phyloP scores from a whole-genome alignment of 2,329 filamentous ascomycete species.

The Pleurostoma richardsiae region DNA sequence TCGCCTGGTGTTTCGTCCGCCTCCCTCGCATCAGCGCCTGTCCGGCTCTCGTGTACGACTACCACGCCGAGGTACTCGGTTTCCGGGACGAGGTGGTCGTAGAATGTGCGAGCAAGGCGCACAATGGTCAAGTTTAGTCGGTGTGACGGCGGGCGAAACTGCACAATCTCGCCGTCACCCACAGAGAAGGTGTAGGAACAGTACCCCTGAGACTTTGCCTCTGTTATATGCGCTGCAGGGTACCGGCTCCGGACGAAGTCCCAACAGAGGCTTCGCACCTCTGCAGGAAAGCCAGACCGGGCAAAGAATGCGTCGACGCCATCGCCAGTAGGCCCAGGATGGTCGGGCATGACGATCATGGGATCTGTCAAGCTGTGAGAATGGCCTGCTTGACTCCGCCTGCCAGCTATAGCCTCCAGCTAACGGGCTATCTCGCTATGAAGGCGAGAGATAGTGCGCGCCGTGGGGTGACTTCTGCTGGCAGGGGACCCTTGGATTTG shows the following conservation, averaged over 20 bases:
- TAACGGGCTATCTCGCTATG: no score
- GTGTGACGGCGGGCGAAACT: constrained; percentile 41
- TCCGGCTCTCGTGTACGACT: background rate
- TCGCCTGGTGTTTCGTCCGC: no score
- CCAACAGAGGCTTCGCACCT: constrained; percentile 1
- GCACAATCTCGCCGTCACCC: constrained; percentile 31
- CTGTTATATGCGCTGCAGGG: constrained; percentile 19
- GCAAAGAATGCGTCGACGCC: constrained; percentile 6
- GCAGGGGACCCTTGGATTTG: no score
- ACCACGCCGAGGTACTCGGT: constrained; percentile 31
- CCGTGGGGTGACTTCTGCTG: no score
- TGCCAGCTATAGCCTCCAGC: no score
- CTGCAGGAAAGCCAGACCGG: constrained; percentile 2
- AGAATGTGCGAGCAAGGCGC: constrained; percentile 29
- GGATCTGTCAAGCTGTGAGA: no score
- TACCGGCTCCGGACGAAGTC: constrained; percentile 25
- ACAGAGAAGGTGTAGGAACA: constrained; percentile 46
- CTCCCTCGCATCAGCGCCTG: no score
- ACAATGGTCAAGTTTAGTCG: constrained; percentile 32
- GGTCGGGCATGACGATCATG: background rate
- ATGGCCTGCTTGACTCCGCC: no score
- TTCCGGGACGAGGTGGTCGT: constrained; percentile 34
- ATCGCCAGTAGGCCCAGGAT: background rate
- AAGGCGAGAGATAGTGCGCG: no score
- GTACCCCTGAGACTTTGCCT: constrained; percentile 38